Base-by-base conservation (phyloP, 140 eudicot species). In the Anethum foeniculum region DNA sequence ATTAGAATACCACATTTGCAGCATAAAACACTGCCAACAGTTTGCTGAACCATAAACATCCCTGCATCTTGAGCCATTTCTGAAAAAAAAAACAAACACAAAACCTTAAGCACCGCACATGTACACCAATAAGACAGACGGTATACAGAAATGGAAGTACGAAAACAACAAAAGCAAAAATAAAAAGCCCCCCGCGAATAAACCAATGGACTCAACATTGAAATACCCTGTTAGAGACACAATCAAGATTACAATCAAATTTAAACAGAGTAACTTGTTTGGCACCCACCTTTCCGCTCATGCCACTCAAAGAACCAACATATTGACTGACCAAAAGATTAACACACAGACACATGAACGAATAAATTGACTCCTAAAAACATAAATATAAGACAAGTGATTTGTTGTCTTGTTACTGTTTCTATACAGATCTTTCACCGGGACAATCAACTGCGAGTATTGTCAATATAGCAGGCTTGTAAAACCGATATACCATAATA, bases 1-100 rank as follows among this genome's bases (percentile, higher is more conserved):
- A 75, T 75, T 12, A 32, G 41, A 47, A 75, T 75, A 75, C 79
- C 79, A 75, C 79, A 46, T 75, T 75, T 75, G 79, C 79, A 75
- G 62, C 79, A 75, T 25, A 75, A 5, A 44, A 75, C 79, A 1
- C 79, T 44, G 39, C 79, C 62, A 75, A 75, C 21, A 48, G 79
- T 75, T 27, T 75, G 79, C 15, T 75, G 79, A 75, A 75, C 79
- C 43, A 3, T 75, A 46, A 75, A 75, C 79, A 75, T 75, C 64
- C 79, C 78, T 23, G 79, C 64, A 13, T 75, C 79, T 75, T 75
- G 60, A 27, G 79, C 60, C 79, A 75, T 75, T 11, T 68, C 74
- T 68, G n/a, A 1, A 68, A 32, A 68, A 32, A 23, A 15, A 67
- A 30, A 30, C 36, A 8, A 32, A 12, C 7, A 32, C 7, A 6